Evolutionary conservation across 306 rosid species (phyloP).

Genomic region (Nissolia schottii): DNA sequence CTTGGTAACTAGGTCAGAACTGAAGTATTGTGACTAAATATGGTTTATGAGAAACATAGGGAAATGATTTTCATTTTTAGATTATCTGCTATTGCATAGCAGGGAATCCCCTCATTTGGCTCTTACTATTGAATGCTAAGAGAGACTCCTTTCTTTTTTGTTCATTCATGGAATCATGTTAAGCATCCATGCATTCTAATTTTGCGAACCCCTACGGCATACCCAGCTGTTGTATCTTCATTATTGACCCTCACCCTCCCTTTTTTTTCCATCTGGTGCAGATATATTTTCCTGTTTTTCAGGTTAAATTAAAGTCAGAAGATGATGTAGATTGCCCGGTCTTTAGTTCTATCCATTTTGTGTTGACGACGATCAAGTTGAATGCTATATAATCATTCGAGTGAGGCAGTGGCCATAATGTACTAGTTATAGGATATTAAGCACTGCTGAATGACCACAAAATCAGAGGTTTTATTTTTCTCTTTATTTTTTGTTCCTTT

Average conservation of each 20-base stretch:
- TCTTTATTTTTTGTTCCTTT: background rate
- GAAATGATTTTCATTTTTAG: background rate
- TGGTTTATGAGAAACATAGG: background rate
- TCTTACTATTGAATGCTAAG: background rate
- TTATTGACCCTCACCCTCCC: background rate
- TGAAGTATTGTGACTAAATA: background rate
- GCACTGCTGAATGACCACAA: constrained; percentile 17
- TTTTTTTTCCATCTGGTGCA: constrained; percentile 23
- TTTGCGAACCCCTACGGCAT: background rate
- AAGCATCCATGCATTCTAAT: background rate
- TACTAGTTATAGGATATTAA: constrained; percentile 12
- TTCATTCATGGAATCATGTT: background rate
- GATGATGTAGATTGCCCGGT: constrained; percentile 25
- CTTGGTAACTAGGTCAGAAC: background rate
- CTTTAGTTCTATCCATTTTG: constrained; percentile 5
- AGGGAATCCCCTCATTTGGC: background rate
- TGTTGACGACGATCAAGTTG: constrained; percentile 16
- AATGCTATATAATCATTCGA: constrained; percentile 11
- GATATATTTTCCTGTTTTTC: constrained; percentile 23
- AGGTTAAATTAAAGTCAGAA: constrained; percentile 25
- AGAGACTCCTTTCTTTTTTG: background rate
- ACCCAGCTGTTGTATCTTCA: background rate
- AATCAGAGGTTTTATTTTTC: constrained; percentile 25
- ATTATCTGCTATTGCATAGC: background rate
- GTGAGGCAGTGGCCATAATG: background rate